A percentile compares a stretch with the other conserved stretches of the same genome.
Conservation (phyloP, 768 basidiomycete species). For the Ramaria sp. region DNA sequence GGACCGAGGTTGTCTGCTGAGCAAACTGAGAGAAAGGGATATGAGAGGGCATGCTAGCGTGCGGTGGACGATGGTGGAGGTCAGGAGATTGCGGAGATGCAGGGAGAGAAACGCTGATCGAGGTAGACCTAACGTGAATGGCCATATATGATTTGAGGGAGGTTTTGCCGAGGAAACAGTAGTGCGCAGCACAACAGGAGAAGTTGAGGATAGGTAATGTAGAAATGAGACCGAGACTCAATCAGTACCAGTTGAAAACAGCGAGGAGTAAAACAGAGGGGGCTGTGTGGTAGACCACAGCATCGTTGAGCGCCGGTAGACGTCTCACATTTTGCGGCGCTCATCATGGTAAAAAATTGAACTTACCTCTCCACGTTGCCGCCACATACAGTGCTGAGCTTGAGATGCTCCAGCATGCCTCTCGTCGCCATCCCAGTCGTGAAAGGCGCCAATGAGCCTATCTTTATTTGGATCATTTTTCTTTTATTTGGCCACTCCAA, state of each 20-base stretch:
- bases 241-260: neutral
- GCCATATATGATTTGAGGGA: neutral
- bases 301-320: neutral
- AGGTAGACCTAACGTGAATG: slow-evolving; percentile 3
- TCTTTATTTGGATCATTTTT: neutral
- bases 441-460: neutral
- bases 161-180: neutral
- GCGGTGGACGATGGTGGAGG: slow-evolving; percentile 5
- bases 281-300: neutral
- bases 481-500: slow-evolving; percentile 8
- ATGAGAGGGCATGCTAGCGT: slow-evolving; percentile 1
- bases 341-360: no score
- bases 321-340: neutral
- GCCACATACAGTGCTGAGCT: neutral
- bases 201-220: neutral
- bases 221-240: neutral
- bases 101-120: slow-evolving; percentile 4
- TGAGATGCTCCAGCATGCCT: slow-evolving; percentile 3
- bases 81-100: slow-evolving; percentile 9
- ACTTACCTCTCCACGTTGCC: slow-evolving; percentile 1
- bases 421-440: slow-evolving; percentile 6
- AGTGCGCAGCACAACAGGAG: slow-evolving; percentile 8
- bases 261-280: neutral
- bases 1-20: neutral
- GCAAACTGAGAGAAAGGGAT: slow-evolving; percentile 1